Evolutionary conservation across 1,139 yeast genomes (phyloP), one percentile per base, ranked within the genome.

Genomic region (Kluyveromyces sp.): DNA sequence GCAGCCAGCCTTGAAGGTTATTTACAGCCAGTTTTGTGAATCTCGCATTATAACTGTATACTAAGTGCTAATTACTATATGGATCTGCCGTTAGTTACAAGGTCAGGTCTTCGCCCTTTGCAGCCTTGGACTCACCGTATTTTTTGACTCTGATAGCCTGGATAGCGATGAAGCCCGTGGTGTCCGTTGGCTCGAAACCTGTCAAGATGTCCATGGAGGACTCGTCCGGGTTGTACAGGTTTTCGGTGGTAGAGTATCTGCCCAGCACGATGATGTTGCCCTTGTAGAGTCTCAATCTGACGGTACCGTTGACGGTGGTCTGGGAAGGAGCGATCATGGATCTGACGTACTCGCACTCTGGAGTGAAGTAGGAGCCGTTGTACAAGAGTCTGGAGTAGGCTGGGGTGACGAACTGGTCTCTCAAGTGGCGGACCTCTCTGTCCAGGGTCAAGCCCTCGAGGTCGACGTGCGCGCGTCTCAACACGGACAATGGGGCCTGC

Each of bases 131-230:
- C 70, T 88, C 94, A 69, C 98, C 98, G 67, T 85, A 92, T 73
- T 92, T 92, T 77, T 92, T 92, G 66, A 92, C 84, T 77, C 98
- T 87, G 67, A 92, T 92, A 52, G 97, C 85, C 76, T 92, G 96
- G 56, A 92, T 95, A 57, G 96, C 88, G 69, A 92, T 92, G 78
- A 92, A 92, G 46, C 98, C 98, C 51, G 94, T 74, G 51, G 98
- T 87, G 67, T 92, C 97, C 66, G 85, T 89, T 50, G 98, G 98
- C 60, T 87, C 83, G 76, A 92, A 92, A 48, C 96, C 98, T 48
- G 97, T 89, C 63, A 92, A 80, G 72, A 92, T 97, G 69, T 92
- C 98, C 98, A 92, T 92, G 16, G 97, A 89, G 19, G 97, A 88
- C 68, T 89, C 96, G 49, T 96, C 87, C 54, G 95, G 96, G 67